Base-by-base conservation (phyloP, 768 basidiomycete species). In the Clavaria fumosa region DNA sequence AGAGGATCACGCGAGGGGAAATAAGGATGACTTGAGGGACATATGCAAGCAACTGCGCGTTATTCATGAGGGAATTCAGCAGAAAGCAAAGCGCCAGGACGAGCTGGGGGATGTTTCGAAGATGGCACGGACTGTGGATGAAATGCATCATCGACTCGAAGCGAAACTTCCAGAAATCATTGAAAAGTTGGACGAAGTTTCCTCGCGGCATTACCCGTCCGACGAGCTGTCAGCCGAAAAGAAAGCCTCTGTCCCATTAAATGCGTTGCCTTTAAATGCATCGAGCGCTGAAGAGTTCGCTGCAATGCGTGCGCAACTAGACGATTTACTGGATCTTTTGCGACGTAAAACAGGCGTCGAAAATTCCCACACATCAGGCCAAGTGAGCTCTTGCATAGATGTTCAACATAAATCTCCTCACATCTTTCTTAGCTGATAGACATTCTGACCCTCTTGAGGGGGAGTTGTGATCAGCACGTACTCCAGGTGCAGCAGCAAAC, bases 401-500 rank as follows among this genome's bases (percentile, higher is more conserved):
- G 18, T 11, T 18, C 12, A 22, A 35, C 5, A 4, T 37, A 15
- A 17, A 14, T 39, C 14, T 36, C 35, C 23, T 20, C 31, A 31
- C 23, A 5, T 38, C 6, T 35, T 14, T 23, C 23, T 42, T 39
- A 68, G 60, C 41, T 72, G 6, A 54, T 60, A 37, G 63, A 62
- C 37, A 59, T 78, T n/a, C 37, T 71, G 30, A 50, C 49, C 10
- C 50, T 71, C n/a, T 49, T 80, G 14, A 60, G 60, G 37, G 57
- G 60, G 18, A 71, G 70, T 7, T 57, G 63, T 40, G 59, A 53
- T 14, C 67, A 71, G 43, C 67, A 65, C 19, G 59, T 54, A 3
- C 41, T 66, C 5, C 67, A 71, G 45, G 50, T 62, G n/a, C 69
- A 72, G 37, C 77, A 79, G 49, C 80, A 83, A 50, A 64, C 66